Evolutionary conservation across 257 asterid genomes (phyloP), one percentile per base, ranked within the genome.

Genomic region (Schizonepeta tenuifolia): DNA sequence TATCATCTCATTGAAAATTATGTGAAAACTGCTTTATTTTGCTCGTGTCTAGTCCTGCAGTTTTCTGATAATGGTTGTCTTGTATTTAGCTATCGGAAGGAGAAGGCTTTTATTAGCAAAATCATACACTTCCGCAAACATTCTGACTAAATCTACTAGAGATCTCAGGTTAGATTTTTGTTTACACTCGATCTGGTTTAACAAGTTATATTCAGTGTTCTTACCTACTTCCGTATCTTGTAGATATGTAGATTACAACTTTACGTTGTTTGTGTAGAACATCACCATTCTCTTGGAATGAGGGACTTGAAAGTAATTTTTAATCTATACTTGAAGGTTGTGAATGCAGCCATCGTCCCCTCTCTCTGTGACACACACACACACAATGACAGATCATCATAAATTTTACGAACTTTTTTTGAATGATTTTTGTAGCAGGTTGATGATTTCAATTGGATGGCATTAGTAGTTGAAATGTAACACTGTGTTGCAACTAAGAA

Each of bases 51-150:
- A 46, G 53, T 1, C 7, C 7, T 5, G 12, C 56, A 17, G 56
- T 17, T 9, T 31, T 38, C 43, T 64, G 9, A 18, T 54, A 47
- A 71, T 21, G 33, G 2, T 67, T 6, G 66, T 66, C 41, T 74
- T 40, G 20, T 76, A 55, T 70, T 46, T 82, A 95, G 98, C 61
- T 95, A 88, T 73, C 83, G 77, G 10, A 83, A 82, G 71, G 98
- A 95, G 92, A 86, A 83, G 84, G 47, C 76, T 41, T 90, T 95
- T 77, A 79, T 95, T 82, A 82, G 65, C 84, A 87, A 80, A 78
- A 87, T 89, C 76, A 62, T 87, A 58, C 96, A 80, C 65, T 84
- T 86, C 74, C 89, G 91, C 0, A 92, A 81, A 64, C 98, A 93
- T 70, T 85, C 86, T 62, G 97, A 90, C 75, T 93, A 86, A 90